These are phyloP conservation scores for Skeletonema marinoi DNA, from an alignment of 108 stramenopile genomes.

Conservation along the genomic window DNA sequence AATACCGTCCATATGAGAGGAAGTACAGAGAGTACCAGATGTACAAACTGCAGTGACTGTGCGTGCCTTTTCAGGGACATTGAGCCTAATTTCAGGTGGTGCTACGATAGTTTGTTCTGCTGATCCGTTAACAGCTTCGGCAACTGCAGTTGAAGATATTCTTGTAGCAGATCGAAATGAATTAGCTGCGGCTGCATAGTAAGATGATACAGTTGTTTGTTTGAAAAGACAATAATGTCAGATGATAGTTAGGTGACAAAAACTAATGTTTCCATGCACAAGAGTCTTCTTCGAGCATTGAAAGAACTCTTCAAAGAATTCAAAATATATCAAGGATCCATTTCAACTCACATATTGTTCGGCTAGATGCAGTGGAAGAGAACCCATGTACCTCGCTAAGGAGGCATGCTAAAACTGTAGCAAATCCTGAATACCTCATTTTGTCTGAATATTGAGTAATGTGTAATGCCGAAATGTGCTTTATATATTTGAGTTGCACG, in stretches of 20 bases:
- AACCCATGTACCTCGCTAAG: background rate
- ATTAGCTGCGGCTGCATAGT: background rate
- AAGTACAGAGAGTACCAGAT: conserved; percentile 87
- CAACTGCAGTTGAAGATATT: conserved; percentile 42
- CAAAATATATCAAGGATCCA: background rate
- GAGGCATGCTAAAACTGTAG: background rate
- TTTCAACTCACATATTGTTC: background rate
- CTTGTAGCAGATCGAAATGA: conserved; percentile 25
- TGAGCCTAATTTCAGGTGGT: conserved; percentile 69
- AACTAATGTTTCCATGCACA: background rate
- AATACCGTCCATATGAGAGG: conserved; percentile 77
- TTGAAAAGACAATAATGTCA: background rate
- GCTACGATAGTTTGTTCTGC: conserved; percentile 11
- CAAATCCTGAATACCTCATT: conserved; percentile 1
- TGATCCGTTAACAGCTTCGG: conserved; percentile 36
- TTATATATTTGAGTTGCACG: background rate
- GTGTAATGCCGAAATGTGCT: background rate
- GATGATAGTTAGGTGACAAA: background rate
- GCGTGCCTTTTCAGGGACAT: conserved; percentile 85
- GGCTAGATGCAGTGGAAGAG: background rate
- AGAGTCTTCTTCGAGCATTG: background rate
- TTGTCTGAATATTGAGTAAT: background rate
- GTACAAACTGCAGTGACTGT: conserved; percentile 86
- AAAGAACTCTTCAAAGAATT: background rate
- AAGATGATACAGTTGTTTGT: background rate